A percentile compares a stretch with the other conserved stretches of the same genome.
Conservation (phyloP, 441 rosid genomes). For the Raphanus hybrid region DNA sequence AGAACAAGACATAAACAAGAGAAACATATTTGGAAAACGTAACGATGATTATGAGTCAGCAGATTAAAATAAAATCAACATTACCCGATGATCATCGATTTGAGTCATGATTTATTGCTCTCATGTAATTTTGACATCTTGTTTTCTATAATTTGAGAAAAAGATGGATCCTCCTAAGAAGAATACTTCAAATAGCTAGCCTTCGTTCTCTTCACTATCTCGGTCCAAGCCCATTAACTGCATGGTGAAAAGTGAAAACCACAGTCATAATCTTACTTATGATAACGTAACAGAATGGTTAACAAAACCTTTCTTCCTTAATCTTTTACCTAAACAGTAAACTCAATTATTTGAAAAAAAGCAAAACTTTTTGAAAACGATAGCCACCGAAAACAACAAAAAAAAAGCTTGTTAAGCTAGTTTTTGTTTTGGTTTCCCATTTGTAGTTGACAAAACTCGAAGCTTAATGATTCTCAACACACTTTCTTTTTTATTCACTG, state of each 20-base stretch:
- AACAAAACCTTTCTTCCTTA: constrained; percentile 2
- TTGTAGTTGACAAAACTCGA: constrained; percentile 28
- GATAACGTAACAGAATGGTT: not conserved
- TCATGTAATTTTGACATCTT: not conserved
- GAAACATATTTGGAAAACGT: not conserved
- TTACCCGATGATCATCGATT: not conserved
- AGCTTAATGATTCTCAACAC: constrained; percentile 31
- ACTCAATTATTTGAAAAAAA: constrained; percentile 23
- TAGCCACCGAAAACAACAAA: constrained; percentile 23
- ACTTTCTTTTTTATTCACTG: constrained; percentile 20
- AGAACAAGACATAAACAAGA: not conserved
- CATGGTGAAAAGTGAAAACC: not conserved
- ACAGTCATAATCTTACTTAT: not conserved
- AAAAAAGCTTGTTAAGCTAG: constrained; percentile 7
- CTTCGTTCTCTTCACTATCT: not conserved
- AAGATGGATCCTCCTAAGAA: not conserved
- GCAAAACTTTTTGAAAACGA: constrained; percentile 23
- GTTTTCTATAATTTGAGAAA: not conserved
- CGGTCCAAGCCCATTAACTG: not conserved
- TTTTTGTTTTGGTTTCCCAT: constrained; percentile 33
- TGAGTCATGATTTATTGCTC: not conserved
- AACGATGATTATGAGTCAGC: not conserved
- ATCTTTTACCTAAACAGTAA: constrained; percentile 18
- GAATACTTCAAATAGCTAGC: not conserved
- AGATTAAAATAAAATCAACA: not conserved